Percentiles rank a stretch among this genome's conserved stretches.
Evolutionary conservation across 2,329 filamentous ascomycete species (phyloP).

Genomic region (Simplicillium aogashimaense): DNA sequence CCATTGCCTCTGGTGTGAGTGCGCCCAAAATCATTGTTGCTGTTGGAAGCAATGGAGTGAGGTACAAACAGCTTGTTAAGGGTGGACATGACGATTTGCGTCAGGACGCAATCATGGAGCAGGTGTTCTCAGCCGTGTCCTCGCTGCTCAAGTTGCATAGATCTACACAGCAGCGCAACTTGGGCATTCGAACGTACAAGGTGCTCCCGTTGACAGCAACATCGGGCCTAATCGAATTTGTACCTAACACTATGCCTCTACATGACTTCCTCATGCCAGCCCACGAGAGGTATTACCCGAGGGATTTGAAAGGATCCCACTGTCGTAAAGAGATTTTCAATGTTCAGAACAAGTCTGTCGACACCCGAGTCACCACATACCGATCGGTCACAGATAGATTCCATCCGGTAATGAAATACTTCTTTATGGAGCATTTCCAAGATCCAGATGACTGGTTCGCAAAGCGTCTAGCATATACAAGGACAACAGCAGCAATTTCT

Average conservation of each 20-base stretch:
- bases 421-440: constrained; percentile 90
- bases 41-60: constrained; percentile 63
- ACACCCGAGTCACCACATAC: constrained; percentile 65
- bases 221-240: constrained; percentile 94
- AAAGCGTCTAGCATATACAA: constrained; percentile 79
- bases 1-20: constrained; percentile 82
- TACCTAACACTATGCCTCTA: constrained; percentile 82
- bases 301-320: constrained; percentile 63
- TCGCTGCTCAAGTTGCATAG: constrained; percentile 79
- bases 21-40: constrained; percentile 89
- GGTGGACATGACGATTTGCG: constrained; percentile 91
- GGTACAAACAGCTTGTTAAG: constrained; percentile 89
- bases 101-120: constrained; percentile 98
- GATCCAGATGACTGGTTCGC: constrained; percentile 96
- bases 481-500: constrained; percentile 88
- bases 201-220: constrained; percentile 79
- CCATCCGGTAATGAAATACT: constrained; percentile 89
- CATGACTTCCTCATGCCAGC: constrained; percentile 89
- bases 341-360: constrained; percentile 59
- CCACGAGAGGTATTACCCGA: constrained; percentile 77
- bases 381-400: constrained; percentile 72
- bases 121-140: constrained; percentile 95
- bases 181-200: constrained; percentile 94
- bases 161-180: constrained; percentile 73
- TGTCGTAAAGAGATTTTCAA: constrained; percentile 73